phyloP scores from a whole-genome alignment of 371 early-diverging fungal species.

The Mucor racemosus region DNA sequence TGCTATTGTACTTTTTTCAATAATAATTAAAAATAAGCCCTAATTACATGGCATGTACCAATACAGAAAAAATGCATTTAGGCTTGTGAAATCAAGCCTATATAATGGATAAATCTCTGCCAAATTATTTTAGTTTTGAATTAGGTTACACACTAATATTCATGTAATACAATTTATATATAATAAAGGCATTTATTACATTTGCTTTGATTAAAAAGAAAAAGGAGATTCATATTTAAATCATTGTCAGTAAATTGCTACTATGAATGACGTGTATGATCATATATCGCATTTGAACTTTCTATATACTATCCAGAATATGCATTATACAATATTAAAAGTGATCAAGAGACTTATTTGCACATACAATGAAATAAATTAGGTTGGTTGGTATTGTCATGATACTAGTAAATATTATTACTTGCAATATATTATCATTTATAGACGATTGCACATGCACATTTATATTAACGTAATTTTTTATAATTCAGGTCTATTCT shows the following conservation, averaged over 20 bases:
- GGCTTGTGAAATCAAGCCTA: neutral
- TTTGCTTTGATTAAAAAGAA: conserved; percentile 1
- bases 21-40: neutral
- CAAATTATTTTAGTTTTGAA: neutral
- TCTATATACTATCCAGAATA: neutral
- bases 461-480: neutral
- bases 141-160: neutral
- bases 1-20: neutral
- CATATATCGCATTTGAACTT: too few relatives aligned
- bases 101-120: neutral
- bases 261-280: neutral
- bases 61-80: neutral
- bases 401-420: neutral
- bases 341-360: neutral
- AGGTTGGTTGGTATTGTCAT: neutral
- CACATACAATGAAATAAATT: neutral
- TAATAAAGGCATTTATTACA: neutral
- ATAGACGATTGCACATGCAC: neutral
- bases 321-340: neutral
- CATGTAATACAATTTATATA: conserved; percentile 1
- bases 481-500: too few relatives aligned
- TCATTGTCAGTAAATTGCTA: neutral
- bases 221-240: neutral
- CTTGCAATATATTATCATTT: neutral
- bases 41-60: neutral